A percentile compares a stretch with the other conserved stretches of the same genome.
Conservation (phyloP, 1,139 yeast species). For the Debaryomyces singareniensis region DNA sequence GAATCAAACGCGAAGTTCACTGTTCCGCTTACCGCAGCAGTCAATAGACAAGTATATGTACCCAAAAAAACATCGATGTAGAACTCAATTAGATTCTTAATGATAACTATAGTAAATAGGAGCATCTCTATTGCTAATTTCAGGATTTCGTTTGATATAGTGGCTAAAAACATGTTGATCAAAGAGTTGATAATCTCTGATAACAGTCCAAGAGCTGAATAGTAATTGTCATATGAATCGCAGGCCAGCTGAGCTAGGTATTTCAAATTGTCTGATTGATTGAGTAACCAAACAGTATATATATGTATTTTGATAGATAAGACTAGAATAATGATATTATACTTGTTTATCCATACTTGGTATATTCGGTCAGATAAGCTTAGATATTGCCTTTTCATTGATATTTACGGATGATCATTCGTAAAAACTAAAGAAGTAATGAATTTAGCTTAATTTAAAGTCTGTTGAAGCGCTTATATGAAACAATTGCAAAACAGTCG, state of each 20-base stretch:
- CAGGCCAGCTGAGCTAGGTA: slow-evolving; percentile 35
- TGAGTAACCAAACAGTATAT: slow-evolving; percentile 37
- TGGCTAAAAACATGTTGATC: slow-evolving; percentile 46
- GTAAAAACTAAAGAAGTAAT: too few species aligned
- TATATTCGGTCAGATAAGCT: slow-evolving; percentile 40
- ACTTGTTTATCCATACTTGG: slow-evolving; percentile 56
- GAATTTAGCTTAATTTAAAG: too few species aligned
- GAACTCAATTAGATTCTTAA: slow-evolving; percentile 58
- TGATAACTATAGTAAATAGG: slow-evolving; percentile 43
- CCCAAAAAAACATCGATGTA: slow-evolving; percentile 71
- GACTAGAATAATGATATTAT: slow-evolving; percentile 39
- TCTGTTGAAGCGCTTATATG: too few species aligned
- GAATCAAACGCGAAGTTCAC: slow-evolving; percentile 71
- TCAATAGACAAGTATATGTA: slow-evolving; percentile 76
- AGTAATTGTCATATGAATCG: slow-evolving; percentile 36
- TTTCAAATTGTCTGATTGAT: slow-evolving; percentile 30
- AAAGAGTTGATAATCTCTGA: slow-evolving; percentile 53
- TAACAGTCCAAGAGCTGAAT: slow-evolving; percentile 34
- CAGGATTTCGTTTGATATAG: slow-evolving; percentile 41
- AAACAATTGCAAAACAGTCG: too few species aligned
- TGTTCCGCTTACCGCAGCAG: slow-evolving; percentile 67
- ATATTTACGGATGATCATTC: too few species aligned
- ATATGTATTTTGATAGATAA: slow-evolving; percentile 44
- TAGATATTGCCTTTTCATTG: slow-evolving; percentile 15
- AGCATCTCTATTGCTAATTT: slow-evolving; percentile 29